Evolutionary conservation across 2,329 filamentous ascomycete genomes (phyloP).

Genomic region (Malbranchea cinnamomea): DNA sequence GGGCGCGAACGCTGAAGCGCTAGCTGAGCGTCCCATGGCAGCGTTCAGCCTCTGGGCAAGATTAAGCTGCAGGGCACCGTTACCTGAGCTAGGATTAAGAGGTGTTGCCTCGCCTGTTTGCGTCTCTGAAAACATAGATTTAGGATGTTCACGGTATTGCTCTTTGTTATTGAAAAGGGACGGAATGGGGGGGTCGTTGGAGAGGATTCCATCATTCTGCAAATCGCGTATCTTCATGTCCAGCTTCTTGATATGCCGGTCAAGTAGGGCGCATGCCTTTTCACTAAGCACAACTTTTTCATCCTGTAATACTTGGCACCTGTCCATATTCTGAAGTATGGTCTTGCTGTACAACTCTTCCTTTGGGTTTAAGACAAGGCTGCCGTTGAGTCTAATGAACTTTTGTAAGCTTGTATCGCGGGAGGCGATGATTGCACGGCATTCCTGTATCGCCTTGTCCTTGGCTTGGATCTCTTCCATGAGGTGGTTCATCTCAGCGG

Average conservation of each 20-base stretch:
- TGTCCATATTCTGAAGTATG: constrained; percentile 43
- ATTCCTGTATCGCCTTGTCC: constrained; percentile 44
- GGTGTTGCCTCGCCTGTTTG: constrained; percentile 31
- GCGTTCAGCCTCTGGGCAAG: constrained; percentile 37
- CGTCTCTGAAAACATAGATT: constrained; percentile 32
- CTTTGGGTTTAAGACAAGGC: constrained; percentile 46
- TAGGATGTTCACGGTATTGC: constrained; percentile 29
- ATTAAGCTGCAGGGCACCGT: constrained; percentile 36
- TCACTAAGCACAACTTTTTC: constrained; percentile 48
- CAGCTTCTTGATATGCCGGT: constrained; percentile 48
- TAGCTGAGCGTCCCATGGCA: constrained; percentile 14
- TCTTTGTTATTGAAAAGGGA: constrained; percentile 37
- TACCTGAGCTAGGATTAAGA: constrained; percentile 41
- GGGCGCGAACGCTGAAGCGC: constrained; percentile 27
- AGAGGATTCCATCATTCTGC: constrained; percentile 43
- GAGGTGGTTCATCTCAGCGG: constrained; percentile 49
- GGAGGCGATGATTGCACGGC: constrained; percentile 39
- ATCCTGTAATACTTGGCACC: constrained; percentile 42
- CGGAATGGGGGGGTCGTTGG: constrained; percentile 43
- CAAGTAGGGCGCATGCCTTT: constrained; percentile 44
- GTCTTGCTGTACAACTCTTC: constrained; percentile 45
- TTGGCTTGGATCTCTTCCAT: constrained; percentile 54
- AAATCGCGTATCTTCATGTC: constrained; percentile 48
- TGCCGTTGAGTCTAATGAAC: constrained; percentile 48
- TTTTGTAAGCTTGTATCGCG: constrained; percentile 50